phyloP scores from a whole-genome alignment of 73 alveolate species.

The Vitrella brassicaformis region DNA sequence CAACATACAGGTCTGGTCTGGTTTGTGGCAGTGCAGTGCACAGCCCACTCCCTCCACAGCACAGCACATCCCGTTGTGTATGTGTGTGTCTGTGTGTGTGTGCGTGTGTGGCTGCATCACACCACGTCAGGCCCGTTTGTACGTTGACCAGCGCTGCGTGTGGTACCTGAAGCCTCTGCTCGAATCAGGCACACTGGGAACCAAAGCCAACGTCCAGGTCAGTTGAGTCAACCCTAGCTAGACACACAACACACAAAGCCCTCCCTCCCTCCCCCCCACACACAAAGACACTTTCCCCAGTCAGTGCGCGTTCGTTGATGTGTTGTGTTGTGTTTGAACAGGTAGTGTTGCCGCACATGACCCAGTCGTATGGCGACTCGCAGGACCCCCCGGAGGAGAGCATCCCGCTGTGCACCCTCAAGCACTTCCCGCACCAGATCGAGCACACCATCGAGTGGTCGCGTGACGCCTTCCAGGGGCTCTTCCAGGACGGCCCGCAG shows the following conservation, averaged over 20 bases:
- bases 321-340: too few relatives aligned
- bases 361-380: constrained; percentile 83
- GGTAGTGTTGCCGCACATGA: constrained; percentile 63
- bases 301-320: too few relatives aligned
- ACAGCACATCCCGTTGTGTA: constrained; percentile 66
- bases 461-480: constrained; percentile 82
- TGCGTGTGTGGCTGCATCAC: constrained; percentile 57
- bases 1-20: constrained; percentile 79
- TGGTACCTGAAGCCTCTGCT: constrained; percentile 88
- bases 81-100: constrained; percentile 64
- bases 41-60: constrained; percentile 51
- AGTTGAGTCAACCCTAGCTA: too few relatives aligned
- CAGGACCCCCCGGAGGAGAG: constrained; percentile 91
- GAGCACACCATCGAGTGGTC: constrained; percentile 99
- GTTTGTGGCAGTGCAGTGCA: too few relatives aligned
- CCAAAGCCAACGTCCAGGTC: constrained; percentile 74
- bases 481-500: constrained; percentile 82
- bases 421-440: constrained; percentile 95
- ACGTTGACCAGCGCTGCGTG: constrained; percentile 90
- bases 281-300: too few relatives aligned
- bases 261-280: too few relatives aligned
- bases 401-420: constrained; percentile 95
- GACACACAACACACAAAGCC: too few relatives aligned
- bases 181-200: constrained; percentile 93
- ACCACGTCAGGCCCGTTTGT: constrained; percentile 72